Conservation (phyloP, 2,329 filamentous ascomycete genomes). For the Sphaerulina musiva region DNA sequence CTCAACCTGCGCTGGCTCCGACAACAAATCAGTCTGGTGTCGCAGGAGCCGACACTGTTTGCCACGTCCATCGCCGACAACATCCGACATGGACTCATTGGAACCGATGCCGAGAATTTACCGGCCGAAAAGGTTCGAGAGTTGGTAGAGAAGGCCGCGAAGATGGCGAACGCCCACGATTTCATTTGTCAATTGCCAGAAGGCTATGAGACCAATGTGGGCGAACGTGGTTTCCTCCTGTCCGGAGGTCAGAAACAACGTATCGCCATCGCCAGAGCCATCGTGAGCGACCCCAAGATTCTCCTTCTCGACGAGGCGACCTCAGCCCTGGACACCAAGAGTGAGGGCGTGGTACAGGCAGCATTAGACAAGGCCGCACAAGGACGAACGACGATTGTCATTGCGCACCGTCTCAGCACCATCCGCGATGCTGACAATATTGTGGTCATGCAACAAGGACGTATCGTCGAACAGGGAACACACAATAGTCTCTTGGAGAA, state of each 20-base stretch:
- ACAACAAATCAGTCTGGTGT: slow-evolving; percentile 85
- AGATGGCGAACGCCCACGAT: slow-evolving; percentile 88
- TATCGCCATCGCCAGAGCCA: slow-evolving; percentile 84
- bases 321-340: slow-evolving; percentile 86
- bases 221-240: slow-evolving; percentile 84
- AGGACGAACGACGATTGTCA: slow-evolving; percentile 89
- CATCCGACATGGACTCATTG: slow-evolving; percentile 84
- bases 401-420: slow-evolving; percentile 90
- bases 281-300: slow-evolving; percentile 87
- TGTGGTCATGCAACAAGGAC: slow-evolving; percentile 78
- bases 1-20: slow-evolving; percentile 87
- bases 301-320: slow-evolving; percentile 93
- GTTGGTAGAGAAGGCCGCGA: slow-evolving; percentile 72
- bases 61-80: slow-evolving; percentile 83
- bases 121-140: slow-evolving; percentile 61
- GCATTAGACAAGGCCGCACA: slow-evolving; percentile 79
- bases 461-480: slow-evolving; percentile 87
- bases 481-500: slow-evolving; percentile 70
- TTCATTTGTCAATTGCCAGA: slow-evolving; percentile 79
- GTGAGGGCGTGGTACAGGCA: slow-evolving; percentile 87
- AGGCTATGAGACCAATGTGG: slow-evolving; percentile 90
- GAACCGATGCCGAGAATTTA: slow-evolving; percentile 66
- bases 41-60: slow-evolving; percentile 88
- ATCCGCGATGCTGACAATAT: slow-evolving; percentile 95
- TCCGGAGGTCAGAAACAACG: slow-evolving; percentile 92